A percentile compares a stretch with the other conserved stretches of the same genome.
Conservation (phyloP, 805 yeast genomes). For the Yamadazyma tumulicola region DNA sequence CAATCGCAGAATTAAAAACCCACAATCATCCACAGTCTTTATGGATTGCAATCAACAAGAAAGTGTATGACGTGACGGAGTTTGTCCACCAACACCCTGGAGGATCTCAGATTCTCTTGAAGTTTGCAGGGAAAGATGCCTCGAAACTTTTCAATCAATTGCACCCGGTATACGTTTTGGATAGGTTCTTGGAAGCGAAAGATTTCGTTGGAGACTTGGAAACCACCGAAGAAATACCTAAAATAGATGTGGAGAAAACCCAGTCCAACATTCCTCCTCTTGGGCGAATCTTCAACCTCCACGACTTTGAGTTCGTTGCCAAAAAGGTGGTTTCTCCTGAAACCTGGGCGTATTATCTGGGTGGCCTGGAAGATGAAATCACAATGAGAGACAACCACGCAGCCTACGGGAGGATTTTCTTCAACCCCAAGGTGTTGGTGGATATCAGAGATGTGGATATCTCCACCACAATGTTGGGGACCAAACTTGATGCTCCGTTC, state of each 20-base stretch:
- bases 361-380: conserved; percentile 50
- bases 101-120: conserved; percentile 54
- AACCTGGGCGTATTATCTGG: conserved; percentile 38
- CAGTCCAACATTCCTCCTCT: conserved; percentile 25
- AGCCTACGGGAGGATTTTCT: conserved; percentile 39
- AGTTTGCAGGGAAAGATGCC: conserved; percentile 57
- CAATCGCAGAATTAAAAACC: conserved; percentile 13
- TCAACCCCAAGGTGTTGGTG: conserved; percentile 53
- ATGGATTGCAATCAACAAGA: conserved; percentile 46
- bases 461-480: conserved; percentile 45
- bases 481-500: conserved; percentile 39
- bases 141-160: conserved; percentile 50
- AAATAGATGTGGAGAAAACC: background rate
- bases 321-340: conserved; percentile 24
- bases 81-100: conserved; percentile 73
- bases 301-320: conserved; percentile 43
- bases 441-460: conserved; percentile 69
- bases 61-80: conserved; percentile 78
- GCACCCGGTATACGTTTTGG: conserved; percentile 26
- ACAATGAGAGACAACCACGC: conserved; percentile 42
- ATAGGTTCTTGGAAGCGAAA: conserved; percentile 3
- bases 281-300: conserved; percentile 25
- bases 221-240: conserved; percentile 3
- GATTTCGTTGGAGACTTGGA: conserved; percentile 4
- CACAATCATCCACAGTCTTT: conserved; percentile 11